Percentiles rank a stretch among this genome's conserved stretches.
Conservation (phyloP, 73 alveolate species). For the Paramecium sonneborni region DNA sequence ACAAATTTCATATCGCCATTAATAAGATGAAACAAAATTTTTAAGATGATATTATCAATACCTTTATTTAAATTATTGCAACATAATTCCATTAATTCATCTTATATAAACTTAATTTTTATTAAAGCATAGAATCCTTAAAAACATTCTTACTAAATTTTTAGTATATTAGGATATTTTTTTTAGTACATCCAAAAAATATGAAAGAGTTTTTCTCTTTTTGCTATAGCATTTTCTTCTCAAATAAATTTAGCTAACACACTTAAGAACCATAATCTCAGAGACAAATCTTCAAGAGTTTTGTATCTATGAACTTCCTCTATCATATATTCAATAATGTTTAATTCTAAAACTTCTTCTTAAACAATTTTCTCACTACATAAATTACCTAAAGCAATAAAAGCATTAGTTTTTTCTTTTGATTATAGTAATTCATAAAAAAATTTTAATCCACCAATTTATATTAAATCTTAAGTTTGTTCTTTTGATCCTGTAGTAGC, state of each 20-base stretch:
- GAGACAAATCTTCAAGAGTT: not conserved
- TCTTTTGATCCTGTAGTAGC: conserved; percentile 8
- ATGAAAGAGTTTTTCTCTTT: not conserved
- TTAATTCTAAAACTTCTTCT: not conserved
- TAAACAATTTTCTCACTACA: not conserved
- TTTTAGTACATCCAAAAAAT: not conserved
- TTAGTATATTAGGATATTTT: not conserved
- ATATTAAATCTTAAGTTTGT: not conserved
- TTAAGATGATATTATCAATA: not conserved
- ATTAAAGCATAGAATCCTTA: not conserved
- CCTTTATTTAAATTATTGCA: conserved; percentile 6
- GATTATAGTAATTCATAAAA: not conserved
- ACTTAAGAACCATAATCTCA: not conserved
- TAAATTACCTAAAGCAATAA: not conserved
- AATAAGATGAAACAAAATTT: not conserved
- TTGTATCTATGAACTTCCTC: conserved; percentile 29
- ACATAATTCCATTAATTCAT: not conserved
- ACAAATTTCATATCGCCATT: not conserved
- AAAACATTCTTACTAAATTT: conserved; percentile 6
- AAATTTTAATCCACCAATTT: not conserved
- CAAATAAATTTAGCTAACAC: not conserved
- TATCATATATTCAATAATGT: not conserved
- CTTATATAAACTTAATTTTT: not conserved
- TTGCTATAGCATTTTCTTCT: not conserved
- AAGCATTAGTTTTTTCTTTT: not conserved